Conservation (phyloP, 2,329 filamentous ascomycete genomes). For the Plectosphaerella plurivora region DNA sequence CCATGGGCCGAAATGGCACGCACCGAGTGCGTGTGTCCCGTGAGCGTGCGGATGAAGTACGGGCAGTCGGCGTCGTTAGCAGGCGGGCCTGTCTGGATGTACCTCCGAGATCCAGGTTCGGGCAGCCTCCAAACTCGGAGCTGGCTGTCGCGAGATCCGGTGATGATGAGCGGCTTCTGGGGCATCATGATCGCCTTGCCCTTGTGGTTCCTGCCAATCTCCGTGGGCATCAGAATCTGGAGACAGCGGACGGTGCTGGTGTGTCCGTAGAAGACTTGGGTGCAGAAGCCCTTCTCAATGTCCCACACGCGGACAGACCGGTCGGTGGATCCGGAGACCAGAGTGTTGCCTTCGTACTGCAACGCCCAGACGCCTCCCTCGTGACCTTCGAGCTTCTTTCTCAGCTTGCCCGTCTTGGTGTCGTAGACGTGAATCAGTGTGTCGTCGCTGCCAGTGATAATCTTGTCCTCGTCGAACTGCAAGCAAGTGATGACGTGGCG, state of each 20-base stretch:
- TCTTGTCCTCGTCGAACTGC: slow-evolving; percentile 97
- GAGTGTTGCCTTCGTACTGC: slow-evolving; percentile 90
- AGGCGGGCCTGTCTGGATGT: slow-evolving; percentile 75
- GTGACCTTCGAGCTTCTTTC: slow-evolving; percentile 82
- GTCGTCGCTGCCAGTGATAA: slow-evolving; percentile 95
- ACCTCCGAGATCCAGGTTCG: slow-evolving; percentile 68
- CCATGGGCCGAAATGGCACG: slow-evolving; percentile 92
- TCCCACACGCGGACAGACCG: slow-evolving; percentile 99
- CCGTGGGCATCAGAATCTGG: slow-evolving; percentile 85
- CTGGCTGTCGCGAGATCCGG: slow-evolving; percentile 90
- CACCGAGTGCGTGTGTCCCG: slow-evolving; percentile 88
- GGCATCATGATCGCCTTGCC: slow-evolving; percentile 84
- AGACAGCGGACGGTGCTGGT: slow-evolving; percentile 95
- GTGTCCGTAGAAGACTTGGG: slow-evolving; percentile 94
- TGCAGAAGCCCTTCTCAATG: slow-evolving; percentile 86
- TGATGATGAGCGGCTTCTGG: slow-evolving; percentile 92
- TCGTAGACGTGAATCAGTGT: slow-evolving; percentile 98
- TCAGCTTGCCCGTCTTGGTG: slow-evolving; percentile 84
- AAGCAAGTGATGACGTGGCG: slow-evolving; percentile 96
- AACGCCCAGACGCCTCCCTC: slow-evolving; percentile 97
- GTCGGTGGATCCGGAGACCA: slow-evolving; percentile 95
- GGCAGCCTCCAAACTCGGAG: slow-evolving; percentile 93
- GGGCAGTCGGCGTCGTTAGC: slow-evolving; percentile 77
- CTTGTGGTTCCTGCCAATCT: slow-evolving; percentile 66
- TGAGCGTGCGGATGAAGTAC: slow-evolving; percentile 85